A percentile compares a stretch with the other conserved stretches of the same genome.
phyloP scores from a whole-genome alignment of 805 yeast genomes.

The Candida sanyiensis region DNA sequence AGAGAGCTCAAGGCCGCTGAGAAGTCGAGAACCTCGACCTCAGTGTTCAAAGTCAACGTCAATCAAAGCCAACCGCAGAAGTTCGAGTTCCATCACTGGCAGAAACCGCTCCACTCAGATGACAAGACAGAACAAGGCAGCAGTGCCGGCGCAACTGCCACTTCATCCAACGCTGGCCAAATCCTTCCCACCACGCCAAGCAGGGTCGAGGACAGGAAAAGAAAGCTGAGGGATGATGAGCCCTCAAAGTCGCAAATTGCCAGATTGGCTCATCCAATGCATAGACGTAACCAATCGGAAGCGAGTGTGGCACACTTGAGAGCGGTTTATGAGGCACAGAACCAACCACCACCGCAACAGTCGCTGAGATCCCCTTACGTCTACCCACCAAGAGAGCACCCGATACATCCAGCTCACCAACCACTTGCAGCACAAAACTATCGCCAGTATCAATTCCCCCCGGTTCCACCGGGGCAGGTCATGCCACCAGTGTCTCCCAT shows the following conservation, averaged over 20 bases:
- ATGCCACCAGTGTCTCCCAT: too few relatives aligned
- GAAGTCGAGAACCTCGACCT: constrained; percentile 13
- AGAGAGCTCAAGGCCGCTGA: background rate
- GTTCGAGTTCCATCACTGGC: constrained; percentile 29
- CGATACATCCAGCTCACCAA: constrained; percentile 1
- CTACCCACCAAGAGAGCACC: constrained; percentile 9
- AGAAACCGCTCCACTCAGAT: constrained; percentile 19
- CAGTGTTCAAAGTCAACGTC: constrained; percentile 25
- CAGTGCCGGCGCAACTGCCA: constrained; percentile 8
- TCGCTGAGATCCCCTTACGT: constrained; percentile 15
- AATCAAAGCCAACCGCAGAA: constrained; percentile 22
- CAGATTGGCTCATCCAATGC: constrained; percentile 6
- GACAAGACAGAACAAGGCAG: constrained; percentile 4
- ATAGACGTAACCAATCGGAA: constrained; percentile 27
- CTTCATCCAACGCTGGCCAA: constrained; percentile 1
- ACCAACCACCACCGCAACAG: constrained; percentile 2
- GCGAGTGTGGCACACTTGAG: constrained; percentile 25
- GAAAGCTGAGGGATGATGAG: constrained; percentile 6
- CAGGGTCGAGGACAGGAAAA: constrained; percentile 8
- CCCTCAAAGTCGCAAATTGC: background rate
- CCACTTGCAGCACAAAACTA: constrained; percentile 9
- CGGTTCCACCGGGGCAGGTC: too few relatives aligned
- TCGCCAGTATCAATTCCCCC: constrained; percentile 2
- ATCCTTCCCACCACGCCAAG: constrained; percentile 4
- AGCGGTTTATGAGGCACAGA: constrained; percentile 18